Conservation (phyloP, 106 monocot genomes). For the Posidonia australis region DNA sequence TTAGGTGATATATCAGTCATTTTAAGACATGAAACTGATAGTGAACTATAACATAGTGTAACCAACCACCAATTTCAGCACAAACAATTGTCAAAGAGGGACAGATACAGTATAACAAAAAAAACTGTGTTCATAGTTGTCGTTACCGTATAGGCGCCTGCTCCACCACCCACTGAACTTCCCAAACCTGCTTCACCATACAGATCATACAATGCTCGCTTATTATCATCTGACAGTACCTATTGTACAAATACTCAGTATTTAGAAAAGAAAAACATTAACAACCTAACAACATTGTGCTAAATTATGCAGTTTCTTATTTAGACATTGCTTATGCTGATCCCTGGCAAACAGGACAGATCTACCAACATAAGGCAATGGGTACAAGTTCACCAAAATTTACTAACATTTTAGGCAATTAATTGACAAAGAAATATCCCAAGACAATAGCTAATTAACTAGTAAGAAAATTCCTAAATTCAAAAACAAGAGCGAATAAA, state of each 20-base stretch:
- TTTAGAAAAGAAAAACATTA: background rate
- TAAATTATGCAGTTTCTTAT: background rate
- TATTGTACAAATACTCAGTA: constrained; percentile 8
- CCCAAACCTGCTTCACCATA: constrained; percentile 97
- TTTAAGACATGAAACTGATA: background rate
- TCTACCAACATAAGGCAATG: no score
- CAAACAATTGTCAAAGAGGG: background rate
- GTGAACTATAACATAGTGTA: background rate
- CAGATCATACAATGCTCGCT: constrained; percentile 86
- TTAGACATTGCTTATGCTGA: background rate
- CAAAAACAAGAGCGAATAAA: no score
- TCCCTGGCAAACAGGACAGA: background rate
- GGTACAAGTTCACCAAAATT: no score
- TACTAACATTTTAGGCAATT: background rate
- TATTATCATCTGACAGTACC: constrained; percentile 97
- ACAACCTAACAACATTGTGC: background rate
- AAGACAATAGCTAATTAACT: background rate
- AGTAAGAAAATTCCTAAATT: background rate
- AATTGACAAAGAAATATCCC: background rate
- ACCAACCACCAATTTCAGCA: background rate
- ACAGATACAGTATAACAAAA: background rate
- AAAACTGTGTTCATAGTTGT: no score
- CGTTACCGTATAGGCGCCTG: constrained; percentile 77
- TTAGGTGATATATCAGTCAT: background rate
- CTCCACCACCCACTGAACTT: constrained; percentile 61